A percentile compares a stretch with the other conserved stretches of the same genome.
Evolutionary conservation across 176 grass and related monocot species (phyloP).

Genomic region (Carex pumila): DNA sequence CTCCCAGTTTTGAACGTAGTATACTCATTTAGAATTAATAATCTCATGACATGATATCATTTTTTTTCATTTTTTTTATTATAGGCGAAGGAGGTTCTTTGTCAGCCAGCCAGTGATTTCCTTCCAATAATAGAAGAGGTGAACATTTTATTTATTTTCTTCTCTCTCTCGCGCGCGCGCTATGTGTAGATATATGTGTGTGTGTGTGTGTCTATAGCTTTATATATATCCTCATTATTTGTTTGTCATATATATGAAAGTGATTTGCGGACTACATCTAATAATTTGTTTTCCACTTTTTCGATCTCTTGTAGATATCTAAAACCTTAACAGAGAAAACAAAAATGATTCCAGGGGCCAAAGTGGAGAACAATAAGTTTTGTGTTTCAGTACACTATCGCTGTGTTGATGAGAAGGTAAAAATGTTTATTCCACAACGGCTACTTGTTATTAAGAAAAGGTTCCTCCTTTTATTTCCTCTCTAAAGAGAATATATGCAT

Average conservation of each 20-base stretch:
- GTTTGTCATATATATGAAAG: neutral
- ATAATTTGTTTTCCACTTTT: neutral
- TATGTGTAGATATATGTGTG: no score
- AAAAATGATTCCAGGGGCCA: conserved; percentile 42
- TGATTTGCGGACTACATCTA: neutral
- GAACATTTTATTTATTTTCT: neutral
- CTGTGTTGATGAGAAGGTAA: conserved; percentile 77
- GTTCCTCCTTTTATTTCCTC: neutral
- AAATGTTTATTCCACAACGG: neutral
- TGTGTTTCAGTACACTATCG: conserved; percentile 75
- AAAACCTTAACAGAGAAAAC: conserved; percentile 31
- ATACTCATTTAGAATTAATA: neutral
- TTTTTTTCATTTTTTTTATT: neutral
- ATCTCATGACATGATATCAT: neutral
- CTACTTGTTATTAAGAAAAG: neutral
- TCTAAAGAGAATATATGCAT: neutral
- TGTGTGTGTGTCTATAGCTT: neutral
- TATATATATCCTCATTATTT: neutral
- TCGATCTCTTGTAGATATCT: conserved; percentile 27
- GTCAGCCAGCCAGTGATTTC: conserved; percentile 76
- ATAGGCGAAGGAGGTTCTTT: conserved; percentile 53
- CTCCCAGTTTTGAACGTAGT: neutral
- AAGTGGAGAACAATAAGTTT: conserved; percentile 85
- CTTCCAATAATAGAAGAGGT: conserved; percentile 80
- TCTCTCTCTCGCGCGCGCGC: no score